Evolutionary conservation across 2,329 filamentous ascomycete species (phyloP).

Genomic region (Cordyceps farinosa): DNA sequence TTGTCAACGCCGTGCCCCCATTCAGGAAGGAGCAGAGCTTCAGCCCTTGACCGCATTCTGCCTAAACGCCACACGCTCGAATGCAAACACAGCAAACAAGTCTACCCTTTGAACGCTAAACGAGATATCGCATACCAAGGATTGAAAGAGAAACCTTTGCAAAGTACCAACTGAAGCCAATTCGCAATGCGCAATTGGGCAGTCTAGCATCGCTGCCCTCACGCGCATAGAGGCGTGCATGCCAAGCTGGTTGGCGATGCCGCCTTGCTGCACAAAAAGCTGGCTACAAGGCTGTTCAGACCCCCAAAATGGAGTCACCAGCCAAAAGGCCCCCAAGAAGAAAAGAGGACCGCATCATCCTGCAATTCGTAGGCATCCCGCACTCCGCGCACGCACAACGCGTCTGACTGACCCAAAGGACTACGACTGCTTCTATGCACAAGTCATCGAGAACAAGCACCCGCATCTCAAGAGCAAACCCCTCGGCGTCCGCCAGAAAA

Average conservation of each 20-base stretch:
- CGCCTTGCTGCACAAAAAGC: neutral
- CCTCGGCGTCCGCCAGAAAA: constrained; percentile 86
- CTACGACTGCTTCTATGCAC: constrained; percentile 93
- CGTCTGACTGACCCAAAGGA: constrained; percentile 44
- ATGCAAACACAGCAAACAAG: too few species aligned
- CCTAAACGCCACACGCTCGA: too few species aligned
- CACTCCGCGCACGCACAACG: constrained; percentile 10
- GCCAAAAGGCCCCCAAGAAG: constrained; percentile 38
- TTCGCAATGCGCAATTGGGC: neutral
- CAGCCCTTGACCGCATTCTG: too few species aligned
- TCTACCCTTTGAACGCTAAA: too few species aligned
- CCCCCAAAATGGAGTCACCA: constrained; percentile 19
- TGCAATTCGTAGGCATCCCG: constrained; percentile 68
- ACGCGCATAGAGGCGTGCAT: neutral
- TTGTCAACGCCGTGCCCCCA: too few species aligned
- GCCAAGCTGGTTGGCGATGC: neutral
- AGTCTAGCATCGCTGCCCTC: neutral
- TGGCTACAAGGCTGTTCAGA: neutral
- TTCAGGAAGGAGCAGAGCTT: too few species aligned
- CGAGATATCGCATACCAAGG: too few species aligned
- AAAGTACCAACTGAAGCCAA: neutral
- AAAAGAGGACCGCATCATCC: constrained; percentile 64
- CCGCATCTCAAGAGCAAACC: constrained; percentile 69
- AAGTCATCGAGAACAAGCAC: constrained; percentile 79
- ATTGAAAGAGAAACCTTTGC: neutral